These are phyloP conservation scores for Phytopythium boreale DNA, from an alignment of 352 stramenopile species.

Conservation along the genomic window DNA sequence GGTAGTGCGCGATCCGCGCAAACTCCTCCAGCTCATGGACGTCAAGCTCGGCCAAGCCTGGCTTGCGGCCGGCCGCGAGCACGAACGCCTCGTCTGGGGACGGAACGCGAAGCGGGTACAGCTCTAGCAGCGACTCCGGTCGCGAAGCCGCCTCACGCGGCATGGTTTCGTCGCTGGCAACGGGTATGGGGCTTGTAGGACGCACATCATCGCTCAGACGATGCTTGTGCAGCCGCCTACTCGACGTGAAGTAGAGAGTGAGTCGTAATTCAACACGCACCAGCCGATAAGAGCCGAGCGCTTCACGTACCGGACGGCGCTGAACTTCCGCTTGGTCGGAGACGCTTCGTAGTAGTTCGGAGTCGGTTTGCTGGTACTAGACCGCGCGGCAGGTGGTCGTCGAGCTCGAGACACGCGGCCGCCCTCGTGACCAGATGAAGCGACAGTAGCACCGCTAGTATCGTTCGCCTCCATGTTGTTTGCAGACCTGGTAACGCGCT, in stretches of 20 bases:
- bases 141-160: background rate
- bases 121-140: constrained; percentile 31
- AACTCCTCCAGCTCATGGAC: constrained; percentile 46
- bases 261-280: background rate
- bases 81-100: constrained; percentile 17
- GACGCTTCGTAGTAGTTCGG: constrained; percentile 14
- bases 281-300: background rate
- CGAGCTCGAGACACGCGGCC: background rate
- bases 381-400: too few relatives aligned
- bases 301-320: constrained; percentile 20
- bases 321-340: constrained; percentile 24
- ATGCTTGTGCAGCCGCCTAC: constrained; percentile 17
- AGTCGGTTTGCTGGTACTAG: constrained; percentile 4
- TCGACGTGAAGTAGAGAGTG: background rate
- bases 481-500: background rate
- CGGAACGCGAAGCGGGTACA: constrained; percentile 36
- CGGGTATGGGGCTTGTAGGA: background rate
- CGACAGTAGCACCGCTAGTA: background rate
- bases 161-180: background rate
- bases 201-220: constrained; percentile 14
- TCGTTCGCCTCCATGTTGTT: background rate
- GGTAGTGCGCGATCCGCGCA: constrained; percentile 57
- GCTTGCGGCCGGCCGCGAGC: constrained; percentile 14
- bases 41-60: constrained; percentile 41
- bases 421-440: background rate